A percentile compares a stretch with the other conserved stretches of the same genome.
Evolutionary conservation across 768 basidiomycete genomes (phyloP).

Genomic region (Trametes cinnabarina): DNA sequence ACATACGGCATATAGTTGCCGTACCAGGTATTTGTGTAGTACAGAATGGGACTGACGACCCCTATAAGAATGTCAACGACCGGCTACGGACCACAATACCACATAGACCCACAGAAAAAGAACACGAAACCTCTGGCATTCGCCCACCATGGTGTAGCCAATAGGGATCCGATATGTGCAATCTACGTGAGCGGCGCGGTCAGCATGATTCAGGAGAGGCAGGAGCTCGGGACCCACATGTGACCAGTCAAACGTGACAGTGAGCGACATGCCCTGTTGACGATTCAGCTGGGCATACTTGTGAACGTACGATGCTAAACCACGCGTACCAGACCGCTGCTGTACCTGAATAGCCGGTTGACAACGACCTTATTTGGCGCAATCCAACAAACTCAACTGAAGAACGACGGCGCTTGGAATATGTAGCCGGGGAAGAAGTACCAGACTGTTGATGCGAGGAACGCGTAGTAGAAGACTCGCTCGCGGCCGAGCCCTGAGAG

Average conservation of each 20-base stretch:
- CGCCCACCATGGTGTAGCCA: constrained; percentile 75
- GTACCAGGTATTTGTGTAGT: constrained; percentile 39
- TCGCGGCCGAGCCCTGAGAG: constrained; percentile 67
- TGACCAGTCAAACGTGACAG: constrained; percentile 81
- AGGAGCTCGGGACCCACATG: constrained; percentile 1
- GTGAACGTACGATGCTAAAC: constrained; percentile 12
- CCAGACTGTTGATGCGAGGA: constrained; percentile 57
- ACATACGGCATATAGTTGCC: constrained; percentile 35
- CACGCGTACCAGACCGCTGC: constrained; percentile 10
- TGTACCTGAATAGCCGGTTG: constrained; percentile 56
- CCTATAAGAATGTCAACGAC: constrained; percentile 24
- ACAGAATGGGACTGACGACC: constrained; percentile 40
- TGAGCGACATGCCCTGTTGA: constrained; percentile 50
- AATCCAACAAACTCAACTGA: constrained; percentile 76
- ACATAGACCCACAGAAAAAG: constrained; percentile 38
- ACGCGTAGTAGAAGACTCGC: constrained; percentile 71
- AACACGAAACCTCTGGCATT: constrained; percentile 55
- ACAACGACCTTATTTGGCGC: constrained; percentile 39
- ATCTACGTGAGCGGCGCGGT: constrained; percentile 38
- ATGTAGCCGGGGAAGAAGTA: constrained; percentile 73
- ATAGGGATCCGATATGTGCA: constrained; percentile 62
- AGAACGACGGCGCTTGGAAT: constrained; percentile 78
- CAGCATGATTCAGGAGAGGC: background rate
- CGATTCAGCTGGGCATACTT: constrained; percentile 18
- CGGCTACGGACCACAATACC: background rate